Evolutionary conservation across 1,284 basidiomycete genomes (phyloP), one percentile per base, ranked within the genome.

Genomic region (Tilletia caries): DNA sequence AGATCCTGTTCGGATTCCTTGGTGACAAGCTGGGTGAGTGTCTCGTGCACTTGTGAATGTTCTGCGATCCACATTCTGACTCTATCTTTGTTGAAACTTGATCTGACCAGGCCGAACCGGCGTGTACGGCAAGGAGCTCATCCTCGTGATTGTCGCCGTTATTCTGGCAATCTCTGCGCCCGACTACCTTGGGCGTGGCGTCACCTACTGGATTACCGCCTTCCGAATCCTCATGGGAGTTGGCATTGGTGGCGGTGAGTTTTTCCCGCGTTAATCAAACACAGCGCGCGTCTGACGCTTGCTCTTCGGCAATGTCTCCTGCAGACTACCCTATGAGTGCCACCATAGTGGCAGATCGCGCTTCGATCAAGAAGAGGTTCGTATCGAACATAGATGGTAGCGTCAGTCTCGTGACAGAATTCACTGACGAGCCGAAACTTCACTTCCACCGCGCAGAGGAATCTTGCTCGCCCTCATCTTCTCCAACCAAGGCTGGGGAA

Each of bases 281-380:
- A 34, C 10, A 62, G 67, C 34, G 33, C 29, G 20, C n/a, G 12
- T 58, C 48, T 32, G 8, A 41, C 15, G 5, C 37, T 48, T 50
- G 20, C 33, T 20, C 4, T 34, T 34, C n/a, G n/a, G n/a, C n/a
- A n/a, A n/a, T n/a, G n/a, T n/a, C 41, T 12, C 18, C 25, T 50
- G 15, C 25, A 54, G 91, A 93, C 83, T 92, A 92, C 80, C 91
- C 91, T 12, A 90, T 92, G 89, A 87, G 86, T 0, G 85, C 86
- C 37, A 83, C 77, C 34, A 72, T 80, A 34, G 79, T 80, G 64
- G 73, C 77, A 25, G 79, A 80, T 70, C 77, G 79, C 37, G 68
- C 76, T 25, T 68, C 70, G 67, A 67, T 74, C 68, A 72, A 73
- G 66, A 79, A 79, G 72, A 73, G 79, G 18, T n/a, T n/a, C n/a